These are phyloP conservation scores for Gnomoniopsis sp. DNA, from an alignment of 2,329 filamentous ascomycete species.

Conservation along the genomic window DNA sequence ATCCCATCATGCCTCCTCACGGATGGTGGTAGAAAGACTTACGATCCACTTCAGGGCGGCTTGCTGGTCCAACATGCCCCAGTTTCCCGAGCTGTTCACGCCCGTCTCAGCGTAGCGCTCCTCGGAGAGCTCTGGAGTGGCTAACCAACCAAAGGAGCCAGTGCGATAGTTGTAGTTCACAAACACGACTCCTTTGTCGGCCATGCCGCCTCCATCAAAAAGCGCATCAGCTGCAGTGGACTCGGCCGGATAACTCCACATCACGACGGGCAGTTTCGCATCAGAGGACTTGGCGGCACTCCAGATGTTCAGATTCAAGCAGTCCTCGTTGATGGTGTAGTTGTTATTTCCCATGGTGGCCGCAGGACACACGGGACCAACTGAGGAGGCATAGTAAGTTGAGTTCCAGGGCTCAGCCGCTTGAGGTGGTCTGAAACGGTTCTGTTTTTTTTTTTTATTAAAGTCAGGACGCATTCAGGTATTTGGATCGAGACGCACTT, in stretches of 20 bases:
- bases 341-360: neutral
- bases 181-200: neutral
- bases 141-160: neutral
- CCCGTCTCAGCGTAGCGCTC: neutral
- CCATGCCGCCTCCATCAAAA: neutral
- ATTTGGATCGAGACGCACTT: no score
- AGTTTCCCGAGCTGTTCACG: conserved; percentile 36
- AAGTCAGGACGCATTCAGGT: no score
- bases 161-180: neutral
- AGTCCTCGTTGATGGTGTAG: neutral
- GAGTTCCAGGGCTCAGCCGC: no score
- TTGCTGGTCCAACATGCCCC: conserved; percentile 54
- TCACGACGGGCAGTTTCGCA: neutral
- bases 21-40: no score
- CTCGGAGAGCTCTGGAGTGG: neutral
- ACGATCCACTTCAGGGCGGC: conserved; percentile 48
- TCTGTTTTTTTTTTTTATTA: no score
- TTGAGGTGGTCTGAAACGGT: no score
- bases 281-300: neutral
- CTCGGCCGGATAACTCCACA: neutral
- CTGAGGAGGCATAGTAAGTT: neutral
- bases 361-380: neutral
- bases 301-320: neutral
- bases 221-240: neutral
- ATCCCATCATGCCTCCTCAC: no score